Evolutionary conservation across 495 filamentous ascomycete species (phyloP).

Genomic region (Daldinia decipiens): DNA sequence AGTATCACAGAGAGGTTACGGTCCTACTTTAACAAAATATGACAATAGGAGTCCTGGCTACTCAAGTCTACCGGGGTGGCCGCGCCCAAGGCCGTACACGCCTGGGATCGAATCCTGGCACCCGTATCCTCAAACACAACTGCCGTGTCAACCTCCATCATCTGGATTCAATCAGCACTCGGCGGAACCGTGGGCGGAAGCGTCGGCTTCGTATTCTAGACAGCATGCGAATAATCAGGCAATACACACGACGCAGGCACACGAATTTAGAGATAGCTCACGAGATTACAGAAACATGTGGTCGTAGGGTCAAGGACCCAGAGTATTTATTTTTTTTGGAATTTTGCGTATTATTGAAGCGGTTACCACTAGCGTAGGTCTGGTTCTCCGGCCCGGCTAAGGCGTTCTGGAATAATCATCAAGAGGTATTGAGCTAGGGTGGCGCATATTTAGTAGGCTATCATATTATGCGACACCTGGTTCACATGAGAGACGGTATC

Average conservation of each 20-base stretch:
- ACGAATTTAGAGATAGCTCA: slow-evolving; percentile 20
- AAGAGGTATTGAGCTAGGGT: slow-evolving; percentile 30
- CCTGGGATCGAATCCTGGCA: slow-evolving; percentile 22
- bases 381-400: slow-evolving; percentile 11
- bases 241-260: slow-evolving; percentile 37
- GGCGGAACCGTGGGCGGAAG: slow-evolving; percentile 34
- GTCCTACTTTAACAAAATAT: slow-evolving; percentile 18
- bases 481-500: slow-evolving; percentile 24
- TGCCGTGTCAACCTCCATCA: slow-evolving; percentile 16
- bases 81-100: slow-evolving; percentile 17
- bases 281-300: slow-evolving; percentile 37
- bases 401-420: slow-evolving; percentile 34
- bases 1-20: slow-evolving; percentile 27
- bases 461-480: slow-evolving; percentile 5
- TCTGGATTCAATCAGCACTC: slow-evolving; percentile 19
- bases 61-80: slow-evolving; percentile 26
- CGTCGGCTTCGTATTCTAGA: slow-evolving; percentile 23
- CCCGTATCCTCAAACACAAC: slow-evolving; percentile 22
- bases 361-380: slow-evolving; percentile 15
- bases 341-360: slow-evolving; percentile 31
- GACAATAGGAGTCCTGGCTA: slow-evolving; percentile 21
- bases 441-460: slow-evolving; percentile 32
- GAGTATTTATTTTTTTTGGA: neutral
- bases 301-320: slow-evolving; percentile 24
- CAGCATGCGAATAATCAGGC: slow-evolving; percentile 26